Base-by-base conservation (phyloP, 306 rosid genomes). In the Vachellia collinsii region DNA sequence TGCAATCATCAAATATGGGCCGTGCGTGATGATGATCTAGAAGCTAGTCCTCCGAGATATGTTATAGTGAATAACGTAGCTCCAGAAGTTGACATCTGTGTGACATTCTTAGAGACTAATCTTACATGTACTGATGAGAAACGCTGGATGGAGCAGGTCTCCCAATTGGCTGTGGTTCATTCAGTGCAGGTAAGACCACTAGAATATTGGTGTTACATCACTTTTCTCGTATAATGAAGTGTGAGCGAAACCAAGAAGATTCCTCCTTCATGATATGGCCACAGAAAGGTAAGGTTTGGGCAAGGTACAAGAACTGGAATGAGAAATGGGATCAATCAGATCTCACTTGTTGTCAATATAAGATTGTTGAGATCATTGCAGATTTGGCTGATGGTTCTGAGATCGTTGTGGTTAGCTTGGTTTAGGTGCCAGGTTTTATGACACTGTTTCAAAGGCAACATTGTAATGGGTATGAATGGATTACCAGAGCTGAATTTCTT, bases 201-300 rank as follows among this genome's bases (percentile, higher is more conserved):
- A 16, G 22, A 29, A 8, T 46, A 20, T 7, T 72, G 76, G 43
- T 23, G 44, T n/a, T 4, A 22, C 3, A 14, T 72, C 76, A 48
- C 25, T 72, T 72, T 50, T 29, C 61, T 47, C 62, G 50, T 16
- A 13, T 14, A 13, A 34, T 48, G 46, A 50, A 50, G 16, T 48
- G 62, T 4, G 62, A 29, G 76, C 14, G 5, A 50, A 72, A 41
- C 44, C 56, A 50, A 48, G 25, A 34, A 10, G 46, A 72, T 72
- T 50, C 29, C 9, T 34, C 16, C 3, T 72, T 50, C 59, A 29
- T 11, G 8, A 72, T 48, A 34, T 34, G 50, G 20, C 76, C 76
- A 36, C 38, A 72, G 44, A 72, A 72, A 29, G 76, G 76, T 50
- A 46, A 72, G 76, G 76, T 50, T 72, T 50, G 76, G 76, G 76